These are phyloP conservation scores for Microcera coccophila DNA, from an alignment of 2,329 filamentous ascomycete genomes.

Conservation along the genomic window DNA sequence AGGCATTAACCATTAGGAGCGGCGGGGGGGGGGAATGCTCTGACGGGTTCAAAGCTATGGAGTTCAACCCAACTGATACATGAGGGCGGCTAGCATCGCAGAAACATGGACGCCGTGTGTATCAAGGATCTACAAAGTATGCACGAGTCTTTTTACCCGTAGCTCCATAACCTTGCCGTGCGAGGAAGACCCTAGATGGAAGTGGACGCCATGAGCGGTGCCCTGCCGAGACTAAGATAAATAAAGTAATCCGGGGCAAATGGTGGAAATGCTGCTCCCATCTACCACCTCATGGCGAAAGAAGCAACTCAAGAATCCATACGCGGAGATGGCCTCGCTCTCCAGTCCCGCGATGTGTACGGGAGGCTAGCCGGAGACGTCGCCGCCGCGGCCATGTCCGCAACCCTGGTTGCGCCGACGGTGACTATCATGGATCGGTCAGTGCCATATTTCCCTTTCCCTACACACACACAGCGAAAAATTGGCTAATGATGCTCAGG, in stretches of 20 bases:
- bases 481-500: conserved; percentile 3
- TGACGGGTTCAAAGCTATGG: too few species aligned
- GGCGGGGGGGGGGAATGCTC: too few species aligned
- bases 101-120: too few species aligned
- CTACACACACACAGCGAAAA: background rate
- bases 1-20: too few species aligned
- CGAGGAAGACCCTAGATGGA: too few species aligned
- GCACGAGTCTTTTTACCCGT: too few species aligned
- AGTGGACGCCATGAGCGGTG: too few species aligned
- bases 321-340: background rate
- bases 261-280: background rate
- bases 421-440: conserved; percentile 29
- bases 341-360: conserved; percentile 11
- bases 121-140: too few species aligned
- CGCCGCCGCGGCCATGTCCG: conserved; percentile 24
- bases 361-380: conserved; percentile 22
- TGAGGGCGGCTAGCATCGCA: too few species aligned
- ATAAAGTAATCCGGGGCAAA: background rate
- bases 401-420: conserved; percentile 26
- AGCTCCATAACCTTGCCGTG: too few species aligned
- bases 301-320: background rate
- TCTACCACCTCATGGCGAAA: background rate
- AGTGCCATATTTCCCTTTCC: background rate
- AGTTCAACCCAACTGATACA: too few species aligned
- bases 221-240: too few species aligned